Evolutionary conservation across 176 grass and related monocot genomes (phyloP).

Genomic region (Musa itinerans): DNA sequence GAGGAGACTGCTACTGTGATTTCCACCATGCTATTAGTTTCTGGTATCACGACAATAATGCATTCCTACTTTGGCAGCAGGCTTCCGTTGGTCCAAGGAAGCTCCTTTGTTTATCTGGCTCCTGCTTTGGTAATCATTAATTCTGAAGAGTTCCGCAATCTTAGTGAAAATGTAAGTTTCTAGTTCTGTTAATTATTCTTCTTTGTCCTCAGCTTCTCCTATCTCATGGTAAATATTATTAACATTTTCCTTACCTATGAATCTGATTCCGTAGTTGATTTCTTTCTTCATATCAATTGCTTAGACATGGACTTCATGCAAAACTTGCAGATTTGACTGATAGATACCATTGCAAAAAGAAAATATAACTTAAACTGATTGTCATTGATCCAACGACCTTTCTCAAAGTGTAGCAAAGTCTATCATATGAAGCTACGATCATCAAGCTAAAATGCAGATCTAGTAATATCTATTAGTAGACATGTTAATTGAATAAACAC

Average conservation of each 20-base stretch:
- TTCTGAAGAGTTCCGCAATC: slow-evolving; percentile 94
- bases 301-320: neutral
- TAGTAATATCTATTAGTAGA: too few species aligned
- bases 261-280: neutral
- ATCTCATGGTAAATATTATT: neutral
- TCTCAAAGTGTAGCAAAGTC: neutral
- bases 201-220: neutral
- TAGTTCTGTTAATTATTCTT: slow-evolving; percentile 20
- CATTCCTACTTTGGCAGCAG: slow-evolving; percentile 85
- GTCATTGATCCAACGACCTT: neutral
- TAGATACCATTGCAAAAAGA: neutral
- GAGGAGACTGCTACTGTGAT: slow-evolving; percentile 92
- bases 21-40: slow-evolving; percentile 81
- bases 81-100: slow-evolving; percentile 93
- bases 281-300: neutral
- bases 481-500: too few species aligned
- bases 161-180: slow-evolving; percentile 78
- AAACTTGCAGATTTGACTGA: neutral
- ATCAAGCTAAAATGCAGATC: too few species aligned
- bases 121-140: slow-evolving; percentile 91
- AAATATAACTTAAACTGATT: neutral
- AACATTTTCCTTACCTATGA: neutral
- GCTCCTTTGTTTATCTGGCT: slow-evolving; percentile 95
- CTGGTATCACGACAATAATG: slow-evolving; percentile 88
- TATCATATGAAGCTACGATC: neutral